These are phyloP conservation scores for Quercus agrifolia DNA, from an alignment of 306 rosid genomes.

Conservation along the genomic window DNA sequence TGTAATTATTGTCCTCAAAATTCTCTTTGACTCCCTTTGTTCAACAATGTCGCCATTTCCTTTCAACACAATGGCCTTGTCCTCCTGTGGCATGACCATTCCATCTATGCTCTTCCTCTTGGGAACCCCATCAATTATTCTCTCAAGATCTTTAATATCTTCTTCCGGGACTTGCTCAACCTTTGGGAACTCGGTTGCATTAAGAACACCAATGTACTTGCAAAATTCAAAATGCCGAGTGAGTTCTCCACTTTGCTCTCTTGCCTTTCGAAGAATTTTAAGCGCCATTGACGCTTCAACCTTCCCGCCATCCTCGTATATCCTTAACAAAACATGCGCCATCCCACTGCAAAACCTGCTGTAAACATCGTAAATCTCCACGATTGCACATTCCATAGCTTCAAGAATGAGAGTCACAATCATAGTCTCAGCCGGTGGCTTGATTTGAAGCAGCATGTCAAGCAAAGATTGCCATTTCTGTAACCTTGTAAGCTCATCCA, in stretches of 20 bases:
- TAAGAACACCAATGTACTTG: constrained; percentile 57
- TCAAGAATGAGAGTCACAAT: constrained; percentile 44
- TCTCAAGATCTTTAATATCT: constrained; percentile 54
- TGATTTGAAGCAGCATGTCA: constrained; percentile 54
- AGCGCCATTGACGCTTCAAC: constrained; percentile 50
- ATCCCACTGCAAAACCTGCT: constrained; percentile 54
- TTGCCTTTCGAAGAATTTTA: constrained; percentile 49
- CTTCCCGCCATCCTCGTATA: constrained; percentile 39
- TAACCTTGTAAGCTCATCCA: constrained; percentile 52
- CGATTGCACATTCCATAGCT: constrained; percentile 74
- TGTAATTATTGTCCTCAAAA: constrained; percentile 60
- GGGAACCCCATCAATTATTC: constrained; percentile 36
- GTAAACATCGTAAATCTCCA: constrained; percentile 62
- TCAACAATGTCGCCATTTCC: not conserved
- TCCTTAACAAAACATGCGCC: constrained; percentile 43
- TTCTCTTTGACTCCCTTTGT: constrained; percentile 7
- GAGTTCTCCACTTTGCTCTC: constrained; percentile 47
- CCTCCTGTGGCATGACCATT: not conserved
- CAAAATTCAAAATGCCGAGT: constrained; percentile 48
- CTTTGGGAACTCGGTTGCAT: constrained; percentile 56
- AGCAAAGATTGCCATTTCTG: constrained; percentile 50
- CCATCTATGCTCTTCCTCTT: not conserved
- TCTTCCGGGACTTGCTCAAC: constrained; percentile 49
- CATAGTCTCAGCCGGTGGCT: constrained; percentile 25
- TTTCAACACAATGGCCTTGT: constrained; percentile 22